A percentile compares a stretch with the other conserved stretches of the same genome.
Evolutionary conservation across 2,329 filamentous ascomycete genomes (phyloP).

Genomic region (Emydomyces testavorans): DNA sequence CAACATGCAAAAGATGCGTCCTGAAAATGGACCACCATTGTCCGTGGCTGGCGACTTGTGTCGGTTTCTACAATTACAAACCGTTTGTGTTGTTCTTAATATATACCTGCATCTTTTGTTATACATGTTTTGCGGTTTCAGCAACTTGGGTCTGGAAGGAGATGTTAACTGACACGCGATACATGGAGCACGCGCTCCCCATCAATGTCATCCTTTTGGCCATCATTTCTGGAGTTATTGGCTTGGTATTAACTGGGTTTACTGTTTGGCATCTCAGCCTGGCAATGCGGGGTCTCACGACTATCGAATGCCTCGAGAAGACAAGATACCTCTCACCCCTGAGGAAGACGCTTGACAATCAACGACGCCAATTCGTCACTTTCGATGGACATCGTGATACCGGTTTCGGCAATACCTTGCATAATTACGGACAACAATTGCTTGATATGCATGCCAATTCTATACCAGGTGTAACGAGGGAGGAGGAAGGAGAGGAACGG

Average conservation of each 20-base stretch:
- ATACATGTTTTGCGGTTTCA: constrained; percentile 66
- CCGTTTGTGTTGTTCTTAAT: constrained; percentile 83
- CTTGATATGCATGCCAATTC: constrained; percentile 73
- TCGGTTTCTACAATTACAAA: constrained; percentile 91
- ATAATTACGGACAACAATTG: constrained; percentile 58
- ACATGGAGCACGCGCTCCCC: constrained; percentile 66
- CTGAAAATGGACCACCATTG: constrained; percentile 99
- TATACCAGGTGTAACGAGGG: constrained; percentile 64
- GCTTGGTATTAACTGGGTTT: constrained; percentile 76
- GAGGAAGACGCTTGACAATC: constrained; percentile 56
- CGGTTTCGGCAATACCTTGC: constrained; percentile 36
- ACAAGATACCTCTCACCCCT: constrained; percentile 82
- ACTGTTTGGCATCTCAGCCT: constrained; percentile 85
- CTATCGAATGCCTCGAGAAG: constrained; percentile 92
- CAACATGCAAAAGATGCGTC: constrained; percentile 83
- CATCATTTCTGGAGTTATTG: constrained; percentile 82
- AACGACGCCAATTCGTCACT: constrained; percentile 39
- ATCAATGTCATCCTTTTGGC: constrained; percentile 84
- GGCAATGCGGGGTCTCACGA: constrained; percentile 69
- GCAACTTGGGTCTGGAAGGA: constrained; percentile 76
- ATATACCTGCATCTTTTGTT: constrained; percentile 78
- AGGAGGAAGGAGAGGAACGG: constrained; percentile 64
- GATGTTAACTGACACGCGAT: constrained; percentile 57
- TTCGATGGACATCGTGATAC: constrained; percentile 25
- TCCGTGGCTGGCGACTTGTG: constrained; percentile 92